phyloP scores from a whole-genome alignment of 2,329 filamentous ascomycete species.

The Epichloe gansuensis region DNA sequence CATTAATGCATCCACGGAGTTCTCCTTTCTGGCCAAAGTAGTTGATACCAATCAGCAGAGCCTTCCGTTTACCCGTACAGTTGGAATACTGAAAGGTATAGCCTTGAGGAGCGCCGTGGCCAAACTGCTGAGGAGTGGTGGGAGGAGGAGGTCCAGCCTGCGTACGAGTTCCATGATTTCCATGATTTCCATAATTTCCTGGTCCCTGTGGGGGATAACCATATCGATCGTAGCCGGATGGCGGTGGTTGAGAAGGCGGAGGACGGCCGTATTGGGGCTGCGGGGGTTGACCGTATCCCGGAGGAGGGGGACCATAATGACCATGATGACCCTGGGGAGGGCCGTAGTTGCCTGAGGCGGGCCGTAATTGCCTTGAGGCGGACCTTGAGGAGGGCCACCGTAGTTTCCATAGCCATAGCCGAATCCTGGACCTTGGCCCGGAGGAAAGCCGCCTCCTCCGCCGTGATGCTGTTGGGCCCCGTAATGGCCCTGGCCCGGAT shows the following conservation, averaged over 20 bases:
- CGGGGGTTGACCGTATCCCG: slow-evolving; percentile 11
- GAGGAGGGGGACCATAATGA: slow-evolving; percentile 6
- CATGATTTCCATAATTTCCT: no score
- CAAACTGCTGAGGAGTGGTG: slow-evolving; percentile 41
- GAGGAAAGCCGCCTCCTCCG: slow-evolving; percentile 14
- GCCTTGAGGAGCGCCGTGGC: slow-evolving; percentile 52
- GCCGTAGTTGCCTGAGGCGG: slow-evolving; percentile 14
- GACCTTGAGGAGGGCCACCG: slow-evolving; percentile 13
- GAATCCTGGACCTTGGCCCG: slow-evolving; percentile 12
- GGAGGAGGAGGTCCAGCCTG: slow-evolving; percentile 31
- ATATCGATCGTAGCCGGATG: slow-evolving; percentile 30
- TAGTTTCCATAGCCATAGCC: slow-evolving; percentile 20
- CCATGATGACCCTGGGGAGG: slow-evolving; percentile 11
- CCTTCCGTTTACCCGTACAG: slow-evolving; percentile 61
- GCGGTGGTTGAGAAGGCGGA: slow-evolving; percentile 27
- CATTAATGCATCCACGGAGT: slow-evolving; percentile 68
- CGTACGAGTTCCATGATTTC: no score
- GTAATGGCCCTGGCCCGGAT: slow-evolving; percentile 28
- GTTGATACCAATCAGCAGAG: slow-evolving; percentile 68
- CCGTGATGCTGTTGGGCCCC: slow-evolving; percentile 20
- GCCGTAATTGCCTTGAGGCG: slow-evolving; percentile 11
- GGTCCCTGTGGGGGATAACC: slow-evolving; percentile 26
- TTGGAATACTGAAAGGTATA: slow-evolving; percentile 68
- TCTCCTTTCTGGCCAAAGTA: slow-evolving; percentile 63
- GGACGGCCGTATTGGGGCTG: slow-evolving; percentile 9